Evolutionary conservation across 306 rosid genomes (phyloP), one percentile per base, ranked within the genome.

Genomic region (Quercus agrifolia): DNA sequence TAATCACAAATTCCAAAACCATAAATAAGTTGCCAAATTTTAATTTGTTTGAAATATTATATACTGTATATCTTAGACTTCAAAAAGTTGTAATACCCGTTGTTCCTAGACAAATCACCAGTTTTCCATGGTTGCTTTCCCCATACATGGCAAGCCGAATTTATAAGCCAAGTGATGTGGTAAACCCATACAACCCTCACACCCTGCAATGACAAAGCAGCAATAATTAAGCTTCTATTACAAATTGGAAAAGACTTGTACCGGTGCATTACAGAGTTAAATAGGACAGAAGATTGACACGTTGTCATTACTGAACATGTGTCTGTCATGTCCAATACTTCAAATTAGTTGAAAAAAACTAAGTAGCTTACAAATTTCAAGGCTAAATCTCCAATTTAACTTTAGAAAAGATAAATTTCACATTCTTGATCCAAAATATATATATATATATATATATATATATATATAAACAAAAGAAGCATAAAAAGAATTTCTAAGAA

Each of bases 61-160:
- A 30, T 12, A 13, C 7, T 13, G 1, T 8, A 18, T 38, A n/a
- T 10, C 2, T 49, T 5, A 30, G 3, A 78, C 4, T 3, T 15
- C 27, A 54, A 13, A 63, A 74, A 61, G 21, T 21, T 1, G 27
- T 14, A 67, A 7, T 86, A 94, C 98, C 97, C 92, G 31, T 92
- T 94, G 79, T 94, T 94, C 77, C 88, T 87, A 18, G 98, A 94
- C 33, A 92, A 84, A 77, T 94, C 98, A 49, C 84, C 86, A 18
- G 98, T 94, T 33, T 86, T 89, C 96, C 97, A 94, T 0, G 86
- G 78, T 21, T 87, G 94, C 2, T 74, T 83, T 19, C 98, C 98
- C 97, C 97, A 94, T 0, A 92, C 94, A 82, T 94, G 98, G 90
- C 97, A 94, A 71, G 92, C 98, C 67, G 98, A 94, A 77, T 94